These are phyloP conservation scores for Colletotrichum chlorophyti DNA, from an alignment of 2,329 filamentous ascomycete genomes.

Conservation along the genomic window DNA sequence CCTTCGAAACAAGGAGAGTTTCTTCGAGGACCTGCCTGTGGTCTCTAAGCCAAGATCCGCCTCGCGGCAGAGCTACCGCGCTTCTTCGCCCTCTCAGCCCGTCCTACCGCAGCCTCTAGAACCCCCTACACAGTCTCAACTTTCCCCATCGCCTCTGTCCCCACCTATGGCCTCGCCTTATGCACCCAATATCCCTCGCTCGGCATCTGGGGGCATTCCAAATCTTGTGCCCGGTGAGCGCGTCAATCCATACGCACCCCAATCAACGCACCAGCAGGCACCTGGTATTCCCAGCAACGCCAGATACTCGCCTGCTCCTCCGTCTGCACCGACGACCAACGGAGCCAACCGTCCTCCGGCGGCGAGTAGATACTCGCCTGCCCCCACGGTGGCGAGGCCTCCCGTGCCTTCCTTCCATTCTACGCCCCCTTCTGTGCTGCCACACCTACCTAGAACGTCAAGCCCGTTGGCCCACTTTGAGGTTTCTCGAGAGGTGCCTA, in stretches of 20 bases:
- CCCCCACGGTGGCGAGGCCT: slow-evolving; percentile 47
- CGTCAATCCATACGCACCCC: slow-evolving; percentile 60
- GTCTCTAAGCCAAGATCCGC: slow-evolving; percentile 66
- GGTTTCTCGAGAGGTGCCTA: slow-evolving; percentile 40
- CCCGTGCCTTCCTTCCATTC: slow-evolving; percentile 48
- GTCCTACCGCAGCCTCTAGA: slow-evolving; percentile 43
- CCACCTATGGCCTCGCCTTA: slow-evolving; percentile 20
- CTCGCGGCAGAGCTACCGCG: slow-evolving; percentile 57
- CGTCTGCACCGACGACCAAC: slow-evolving; percentile 46
- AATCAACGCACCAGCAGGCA: slow-evolving; percentile 40
- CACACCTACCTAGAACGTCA: slow-evolving; percentile 69
- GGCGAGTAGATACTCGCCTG: slow-evolving; percentile 60
- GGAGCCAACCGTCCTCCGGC: slow-evolving; percentile 46
- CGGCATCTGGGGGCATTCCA: slow-evolving; percentile 35
- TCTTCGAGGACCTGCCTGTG: slow-evolving; percentile 81
- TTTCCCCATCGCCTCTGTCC: slow-evolving; percentile 30
- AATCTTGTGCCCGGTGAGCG: slow-evolving; percentile 61
- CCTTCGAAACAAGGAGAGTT: slow-evolving; percentile 58
- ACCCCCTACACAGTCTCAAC: slow-evolving; percentile 34
- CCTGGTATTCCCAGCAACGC: slow-evolving; percentile 44
- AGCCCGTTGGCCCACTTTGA: slow-evolving; percentile 72
- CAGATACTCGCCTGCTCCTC: slow-evolving; percentile 70
- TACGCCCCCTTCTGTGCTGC: slow-evolving; percentile 50
- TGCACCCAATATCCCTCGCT: slow-evolving; percentile 13
- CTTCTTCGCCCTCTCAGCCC: slow-evolving; percentile 50